These are phyloP conservation scores for Microdochium trichocladiopsis DNA, from an alignment of 2,329 filamentous ascomycete genomes.

Conservation along the genomic window DNA sequence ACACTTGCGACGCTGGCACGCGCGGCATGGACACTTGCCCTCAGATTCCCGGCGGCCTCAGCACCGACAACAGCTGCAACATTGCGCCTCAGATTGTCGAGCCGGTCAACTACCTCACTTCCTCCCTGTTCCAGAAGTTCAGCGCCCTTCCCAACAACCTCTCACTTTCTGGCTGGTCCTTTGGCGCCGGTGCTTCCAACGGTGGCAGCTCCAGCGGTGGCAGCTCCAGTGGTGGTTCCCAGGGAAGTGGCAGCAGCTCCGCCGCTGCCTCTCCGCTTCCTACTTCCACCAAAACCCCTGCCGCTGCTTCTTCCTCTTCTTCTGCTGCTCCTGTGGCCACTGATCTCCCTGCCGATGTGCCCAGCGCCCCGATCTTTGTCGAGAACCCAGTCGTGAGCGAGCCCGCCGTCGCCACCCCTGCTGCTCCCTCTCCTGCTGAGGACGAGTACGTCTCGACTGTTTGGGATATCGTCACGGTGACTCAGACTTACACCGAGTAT, in stretches of 20 bases:
- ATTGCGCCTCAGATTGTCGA: conserved; percentile 40
- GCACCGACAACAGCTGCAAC: conserved; percentile 40
- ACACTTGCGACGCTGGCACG: conserved; percentile 56
- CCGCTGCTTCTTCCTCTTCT: conserved; percentile 2
- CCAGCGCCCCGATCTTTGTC: conserved; percentile 2
- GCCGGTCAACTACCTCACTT: conserved; percentile 1
- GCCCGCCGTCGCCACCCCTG: not conserved
- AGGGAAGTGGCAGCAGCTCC: conserved; percentile 23
- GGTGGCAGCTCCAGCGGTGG: not conserved
- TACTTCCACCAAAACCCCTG: conserved; percentile 50
- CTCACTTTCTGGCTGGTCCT: conserved; percentile 43
- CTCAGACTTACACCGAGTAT: conserved; percentile 13
- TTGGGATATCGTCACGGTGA: conserved; percentile 39
- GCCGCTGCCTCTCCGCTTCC: conserved; percentile 57
- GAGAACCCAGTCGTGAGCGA: not conserved
- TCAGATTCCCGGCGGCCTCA: conserved; percentile 45
- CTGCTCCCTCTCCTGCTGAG: conserved; percentile 1
- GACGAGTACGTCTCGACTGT: conserved; percentile 26
- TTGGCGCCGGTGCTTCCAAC: conserved; percentile 22
- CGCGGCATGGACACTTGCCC: conserved; percentile 57
- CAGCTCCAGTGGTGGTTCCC: not conserved
- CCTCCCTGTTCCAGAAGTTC: conserved; percentile 27
- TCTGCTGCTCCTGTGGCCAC: conserved; percentile 1
- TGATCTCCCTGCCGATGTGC: conserved; percentile 2
- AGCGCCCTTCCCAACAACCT: conserved; percentile 47